Base-by-base conservation (phyloP, 2,329 filamentous ascomycete species). In the Aspergillus novofumigatus region DNA sequence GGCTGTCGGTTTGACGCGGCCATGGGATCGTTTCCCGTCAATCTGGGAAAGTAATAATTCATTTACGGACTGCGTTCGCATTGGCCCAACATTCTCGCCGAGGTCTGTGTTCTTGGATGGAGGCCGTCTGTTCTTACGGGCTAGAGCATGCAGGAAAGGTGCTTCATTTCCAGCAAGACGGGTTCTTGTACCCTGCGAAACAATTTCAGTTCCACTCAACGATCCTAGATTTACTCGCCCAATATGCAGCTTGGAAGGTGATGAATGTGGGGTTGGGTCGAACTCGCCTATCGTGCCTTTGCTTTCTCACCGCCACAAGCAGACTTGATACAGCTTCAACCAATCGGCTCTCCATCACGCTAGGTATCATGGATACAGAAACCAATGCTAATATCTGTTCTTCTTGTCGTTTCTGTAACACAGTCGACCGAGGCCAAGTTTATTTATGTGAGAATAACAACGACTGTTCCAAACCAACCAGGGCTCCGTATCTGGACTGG, bases 261-360 rank as follows among this genome's bases (percentile, higher is more conserved):
- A 52, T 38, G 51, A 57, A 61, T 64, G 63, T 65, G 63, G 63
- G 63, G 63, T 65, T 64, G 53, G 52, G 51, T 61, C 52, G 49
- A 59, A 61, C 62, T 65, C 60, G 58, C 60, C 63, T 65, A 57
- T 63, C 51, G 55, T 57, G 55, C 59, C 53, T 62, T 63, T 60
- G 59, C 21, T 45, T 52, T 41, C 59, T 65, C 63, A 65, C 63
- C 63, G 63, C 63, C 63, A 65, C 60, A 60, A 64, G 57, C 54
- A 60, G 35, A 48, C 51, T 20, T 23, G 49, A 41, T 50, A 29
- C 47, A 44, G 52, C 44, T 32, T 41, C 35, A 55, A 35, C 54
- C 53, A 61, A 52, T 52, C 45, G 52, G 49, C 47, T 55, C 52
- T 52, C 23, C 49, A 42, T 48, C 56, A 25, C 56, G 57, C 58